Percentiles rank a stretch among this genome's conserved stretches.
These are phyloP conservation scores for Coemansia guatemalensis DNA, from an alignment of 192 early-diverging fungal genomes.

Conservation along the genomic window DNA sequence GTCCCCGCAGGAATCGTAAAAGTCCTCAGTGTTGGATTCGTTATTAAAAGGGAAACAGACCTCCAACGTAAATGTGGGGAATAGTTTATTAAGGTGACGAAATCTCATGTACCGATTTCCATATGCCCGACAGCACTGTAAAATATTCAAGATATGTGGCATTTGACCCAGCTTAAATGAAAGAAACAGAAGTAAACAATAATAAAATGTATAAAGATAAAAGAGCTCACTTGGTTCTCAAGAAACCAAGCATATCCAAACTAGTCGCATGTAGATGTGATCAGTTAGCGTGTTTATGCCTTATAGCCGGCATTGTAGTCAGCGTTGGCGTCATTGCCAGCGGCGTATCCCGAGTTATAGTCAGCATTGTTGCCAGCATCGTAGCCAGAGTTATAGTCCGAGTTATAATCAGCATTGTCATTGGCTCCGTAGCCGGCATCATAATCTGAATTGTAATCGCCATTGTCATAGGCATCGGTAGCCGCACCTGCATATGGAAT, in stretches of 20 bases:
- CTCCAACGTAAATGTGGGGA: too few relatives aligned
- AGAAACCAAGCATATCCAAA: too few relatives aligned
- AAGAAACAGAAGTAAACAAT: neutral
- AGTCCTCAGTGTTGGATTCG: too few relatives aligned
- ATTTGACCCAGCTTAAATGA: conserved; percentile 17
- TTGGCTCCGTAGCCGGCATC: neutral
- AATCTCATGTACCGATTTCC: too few relatives aligned
- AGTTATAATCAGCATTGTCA: neutral
- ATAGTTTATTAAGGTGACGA: too few relatives aligned
- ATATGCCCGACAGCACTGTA: too few relatives aligned
- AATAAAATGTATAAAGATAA: too few relatives aligned
- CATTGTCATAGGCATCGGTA: conserved; percentile 1
- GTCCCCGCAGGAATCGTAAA: too few relatives aligned
- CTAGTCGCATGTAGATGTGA: too few relatives aligned
- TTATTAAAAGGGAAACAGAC: too few relatives aligned
- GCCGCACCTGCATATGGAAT: neutral
- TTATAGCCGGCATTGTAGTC: neutral
- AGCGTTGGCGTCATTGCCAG: neutral
- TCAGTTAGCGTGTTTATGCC: neutral
- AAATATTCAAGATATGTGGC: neutral
- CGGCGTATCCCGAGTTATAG: neutral
- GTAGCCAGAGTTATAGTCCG: conserved; percentile 1
- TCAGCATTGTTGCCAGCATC: conserved; percentile 1
- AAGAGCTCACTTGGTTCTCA: too few relatives aligned
- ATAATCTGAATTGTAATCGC: conserved; percentile 1